A percentile compares a stretch with the other conserved stretches of the same genome.
These are phyloP conservation scores for Citrus cavaleriei DNA, from an alignment of 345 rosid species.

Conservation along the genomic window DNA sequence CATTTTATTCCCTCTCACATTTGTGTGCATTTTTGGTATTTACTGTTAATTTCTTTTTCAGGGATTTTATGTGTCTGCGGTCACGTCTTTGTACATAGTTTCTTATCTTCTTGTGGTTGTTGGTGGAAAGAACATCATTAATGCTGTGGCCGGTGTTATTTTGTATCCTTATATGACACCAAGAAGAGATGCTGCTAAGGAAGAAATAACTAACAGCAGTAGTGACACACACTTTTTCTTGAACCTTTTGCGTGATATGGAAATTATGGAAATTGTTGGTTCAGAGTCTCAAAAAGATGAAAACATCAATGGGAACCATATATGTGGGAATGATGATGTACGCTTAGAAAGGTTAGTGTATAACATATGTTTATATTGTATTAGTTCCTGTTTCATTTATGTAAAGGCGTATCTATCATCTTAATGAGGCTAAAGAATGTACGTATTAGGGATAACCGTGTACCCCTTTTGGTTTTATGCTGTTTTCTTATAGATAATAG, in stretches of 20 bases:
- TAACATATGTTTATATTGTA: background rate
- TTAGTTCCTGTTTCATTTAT: constrained; percentile 1
- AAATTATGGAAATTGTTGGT: constrained; percentile 19
- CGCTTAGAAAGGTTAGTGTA: constrained; percentile 38
- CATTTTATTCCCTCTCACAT: background rate
- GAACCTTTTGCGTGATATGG: constrained; percentile 22
- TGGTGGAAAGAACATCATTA: constrained; percentile 43
- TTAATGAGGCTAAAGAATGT: background rate
- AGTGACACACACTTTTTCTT: constrained; percentile 21
- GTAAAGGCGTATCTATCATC: background rate
- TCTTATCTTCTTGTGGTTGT: constrained; percentile 59
- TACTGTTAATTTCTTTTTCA: constrained; percentile 21
- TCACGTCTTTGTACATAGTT: constrained; percentile 53
- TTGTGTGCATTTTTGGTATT: background rate
- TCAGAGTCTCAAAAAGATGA: constrained; percentile 27
- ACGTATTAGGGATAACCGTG: background rate
- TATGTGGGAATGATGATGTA: constrained; percentile 17
- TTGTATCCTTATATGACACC: constrained; percentile 37
- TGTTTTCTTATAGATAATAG: background rate
- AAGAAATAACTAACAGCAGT: constrained; percentile 6
- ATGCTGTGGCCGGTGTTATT: constrained; percentile 36
- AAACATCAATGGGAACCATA: constrained; percentile 19
- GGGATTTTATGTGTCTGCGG: constrained; percentile 44
- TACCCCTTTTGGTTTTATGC: background rate
- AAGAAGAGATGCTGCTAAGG: constrained; percentile 19